phyloP scores from a whole-genome alignment of 2,329 filamentous ascomycete genomes.

The Pseudocercospora pini-densiflorae region DNA sequence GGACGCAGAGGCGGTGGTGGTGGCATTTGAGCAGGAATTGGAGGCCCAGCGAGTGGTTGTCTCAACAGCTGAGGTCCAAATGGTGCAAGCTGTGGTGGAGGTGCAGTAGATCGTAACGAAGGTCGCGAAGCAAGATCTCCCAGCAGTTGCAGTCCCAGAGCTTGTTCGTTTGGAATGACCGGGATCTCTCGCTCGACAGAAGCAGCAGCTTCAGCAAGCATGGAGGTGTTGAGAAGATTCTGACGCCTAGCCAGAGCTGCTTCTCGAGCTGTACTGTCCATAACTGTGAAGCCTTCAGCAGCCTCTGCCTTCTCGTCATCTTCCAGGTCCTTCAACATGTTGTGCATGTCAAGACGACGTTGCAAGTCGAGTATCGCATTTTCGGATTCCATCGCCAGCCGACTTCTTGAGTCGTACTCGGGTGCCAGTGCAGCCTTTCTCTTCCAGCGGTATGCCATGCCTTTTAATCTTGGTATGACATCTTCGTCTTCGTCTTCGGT shows the following conservation, averaged over 20 bases:
- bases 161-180: slow-evolving; percentile 47
- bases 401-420: slow-evolving; percentile 37
- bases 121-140: slow-evolving; percentile 35
- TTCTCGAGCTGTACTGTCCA: slow-evolving; percentile 47
- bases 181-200: slow-evolving; percentile 34
- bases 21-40: slow-evolving; percentile 19
- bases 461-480: slow-evolving; percentile 43
- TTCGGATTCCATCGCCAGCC: slow-evolving; percentile 33
- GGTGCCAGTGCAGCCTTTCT: slow-evolving; percentile 30
- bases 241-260: slow-evolving; percentile 46
- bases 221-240: slow-evolving; percentile 38
- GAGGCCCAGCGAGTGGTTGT: slow-evolving; percentile 6
- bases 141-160: slow-evolving; percentile 43
- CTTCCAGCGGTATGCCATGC: slow-evolving; percentile 36
- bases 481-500: slow-evolving; percentile 44
- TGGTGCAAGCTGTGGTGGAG: slow-evolving; percentile 10
- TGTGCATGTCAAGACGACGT: slow-evolving; percentile 31
- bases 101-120: slow-evolving; percentile 19
- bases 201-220: slow-evolving; percentile 43
- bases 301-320: slow-evolving; percentile 32
- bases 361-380: slow-evolving; percentile 31
- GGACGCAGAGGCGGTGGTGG: slow-evolving; percentile 19
- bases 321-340: slow-evolving; percentile 37
- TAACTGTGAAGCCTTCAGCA: slow-evolving; percentile 45
- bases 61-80: slow-evolving; percentile 5